These are phyloP conservation scores for Wallacemonas collosoma DNA, from an alignment of 208 protist genomes.

Conservation along the genomic window DNA sequence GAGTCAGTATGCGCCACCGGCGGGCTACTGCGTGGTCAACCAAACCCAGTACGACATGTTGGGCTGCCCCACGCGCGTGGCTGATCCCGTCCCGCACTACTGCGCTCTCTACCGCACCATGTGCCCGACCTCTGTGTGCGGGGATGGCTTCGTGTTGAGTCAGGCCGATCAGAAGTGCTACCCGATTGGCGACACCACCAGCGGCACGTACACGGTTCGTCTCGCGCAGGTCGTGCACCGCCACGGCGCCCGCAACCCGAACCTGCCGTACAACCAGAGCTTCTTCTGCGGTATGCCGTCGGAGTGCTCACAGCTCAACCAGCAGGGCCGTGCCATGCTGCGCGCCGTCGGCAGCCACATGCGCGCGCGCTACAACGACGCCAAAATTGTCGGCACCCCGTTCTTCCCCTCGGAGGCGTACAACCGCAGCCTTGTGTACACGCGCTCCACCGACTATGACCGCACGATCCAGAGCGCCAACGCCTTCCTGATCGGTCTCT, in stretches of 20 bases:
- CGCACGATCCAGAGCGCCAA: conserved; percentile 63
- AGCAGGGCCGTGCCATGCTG: conserved; percentile 38
- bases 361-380: conserved; percentile 48
- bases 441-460: conserved; percentile 48
- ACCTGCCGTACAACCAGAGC: conserved; percentile 31
- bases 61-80: conserved; percentile 17
- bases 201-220: conserved; percentile 24
- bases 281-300: conserved; percentile 36
- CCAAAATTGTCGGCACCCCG: conserved; percentile 31
- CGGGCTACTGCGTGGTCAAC: conserved; percentile 27
- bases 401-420: conserved; percentile 39
- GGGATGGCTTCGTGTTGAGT: conserved; percentile 25
- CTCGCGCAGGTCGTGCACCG: conserved; percentile 57
- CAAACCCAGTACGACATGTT: conserved; percentile 28
- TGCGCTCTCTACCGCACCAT: conserved; percentile 33
- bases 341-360: conserved; percentile 35
- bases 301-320: conserved; percentile 49
- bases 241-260: conserved; percentile 38
- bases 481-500: conserved; percentile 52
- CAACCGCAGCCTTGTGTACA: conserved; percentile 57
- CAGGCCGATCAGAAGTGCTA: conserved; percentile 25
- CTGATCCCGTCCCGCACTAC: conserved; percentile 5
- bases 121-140: conserved; percentile 32
- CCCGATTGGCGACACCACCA: conserved; percentile 15
- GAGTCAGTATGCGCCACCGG: conserved; percentile 18